Conservation (phyloP, 2,329 filamentous ascomycete species). For the Rachicladosporium sp. region DNA sequence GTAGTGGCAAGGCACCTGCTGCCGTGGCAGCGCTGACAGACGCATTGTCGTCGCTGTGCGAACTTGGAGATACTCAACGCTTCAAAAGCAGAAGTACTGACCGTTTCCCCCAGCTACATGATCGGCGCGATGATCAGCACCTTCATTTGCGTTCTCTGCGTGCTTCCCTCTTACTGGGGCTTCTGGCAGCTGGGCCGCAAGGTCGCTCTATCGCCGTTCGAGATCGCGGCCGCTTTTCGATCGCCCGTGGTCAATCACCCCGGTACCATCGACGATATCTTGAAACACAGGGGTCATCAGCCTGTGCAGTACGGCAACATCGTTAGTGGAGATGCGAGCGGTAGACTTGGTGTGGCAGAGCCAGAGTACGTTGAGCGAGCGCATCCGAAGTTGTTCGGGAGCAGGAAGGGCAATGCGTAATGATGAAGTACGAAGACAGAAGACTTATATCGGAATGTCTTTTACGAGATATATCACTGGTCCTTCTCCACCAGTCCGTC, state of each 20-base stretch:
- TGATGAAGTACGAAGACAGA: no score
- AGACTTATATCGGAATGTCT: background rate
- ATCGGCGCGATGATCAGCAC: conserved; percentile 20
- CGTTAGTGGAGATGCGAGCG: conserved; percentile 6
- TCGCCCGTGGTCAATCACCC: conserved; percentile 10
- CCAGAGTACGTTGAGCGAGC: conserved; percentile 8
- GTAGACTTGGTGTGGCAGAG: conserved; percentile 10
- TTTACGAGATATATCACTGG: conserved; percentile 1
- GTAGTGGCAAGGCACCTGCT: no score
- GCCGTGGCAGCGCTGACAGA: no score
- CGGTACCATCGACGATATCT: conserved; percentile 3
- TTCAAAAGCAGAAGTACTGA: no score
- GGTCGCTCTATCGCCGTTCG: conserved; percentile 24
- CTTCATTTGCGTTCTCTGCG: conserved; percentile 20
- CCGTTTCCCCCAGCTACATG: conserved; percentile 7
- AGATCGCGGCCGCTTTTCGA: conserved; percentile 25
- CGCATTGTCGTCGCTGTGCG: no score
- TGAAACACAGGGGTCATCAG: conserved; percentile 5
- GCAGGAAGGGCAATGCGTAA: no score
- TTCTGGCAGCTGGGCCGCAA: conserved; percentile 26
- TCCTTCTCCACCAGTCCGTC: background rate
- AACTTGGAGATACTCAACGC: no score
- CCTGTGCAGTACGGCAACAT: conserved; percentile 9
- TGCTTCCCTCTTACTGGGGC: conserved; percentile 24
- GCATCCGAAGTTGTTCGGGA: conserved; percentile 3